Conservation (phyloP, 306 rosid species). For the Gastrolobium bilobum region DNA sequence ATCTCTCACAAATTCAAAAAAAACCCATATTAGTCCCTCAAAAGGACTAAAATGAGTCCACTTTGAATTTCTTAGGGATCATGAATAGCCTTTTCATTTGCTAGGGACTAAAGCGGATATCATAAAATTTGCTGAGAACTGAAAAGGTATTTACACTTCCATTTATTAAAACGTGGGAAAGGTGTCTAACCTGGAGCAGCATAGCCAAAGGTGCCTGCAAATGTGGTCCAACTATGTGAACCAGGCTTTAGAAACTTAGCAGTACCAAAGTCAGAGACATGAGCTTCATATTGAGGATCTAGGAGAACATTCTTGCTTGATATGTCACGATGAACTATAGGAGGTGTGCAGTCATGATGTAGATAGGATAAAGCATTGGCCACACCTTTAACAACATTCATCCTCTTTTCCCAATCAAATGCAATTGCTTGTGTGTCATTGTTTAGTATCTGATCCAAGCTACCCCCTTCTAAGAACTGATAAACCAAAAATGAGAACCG, state of each 20-base stretch:
- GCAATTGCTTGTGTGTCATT: conserved; percentile 34
- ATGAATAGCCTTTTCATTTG: too few species aligned
- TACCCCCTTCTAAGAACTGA: conserved; percentile 53
- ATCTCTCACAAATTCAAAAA: too few species aligned
- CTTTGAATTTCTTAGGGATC: too few species aligned
- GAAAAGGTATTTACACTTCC: too few species aligned
- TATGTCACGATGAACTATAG: conserved; percentile 51
- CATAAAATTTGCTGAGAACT: too few species aligned
- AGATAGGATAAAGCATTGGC: conserved; percentile 54
- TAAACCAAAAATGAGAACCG: conserved; percentile 48
- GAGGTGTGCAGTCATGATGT: conserved; percentile 52
- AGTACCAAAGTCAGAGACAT: conserved; percentile 50
- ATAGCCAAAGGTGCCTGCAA: conserved; percentile 52
- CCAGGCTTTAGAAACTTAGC: conserved; percentile 49
- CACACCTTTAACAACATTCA: conserved; percentile 53
- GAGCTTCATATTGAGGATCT: conserved; percentile 54
- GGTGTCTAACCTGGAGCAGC: conserved; percentile 52
- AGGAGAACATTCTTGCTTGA: conserved; percentile 53
- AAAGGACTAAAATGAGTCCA: too few species aligned
- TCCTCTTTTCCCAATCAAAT: conserved; percentile 54
- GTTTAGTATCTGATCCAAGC: conserved; percentile 44
- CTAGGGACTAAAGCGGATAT: too few species aligned
- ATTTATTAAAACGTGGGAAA: conserved; percentile 23
- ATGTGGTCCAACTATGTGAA: conserved; percentile 35
- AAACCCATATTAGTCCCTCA: too few species aligned